A percentile compares a stretch with the other conserved stretches of the same genome.
These are phyloP conservation scores for Hyaloscypha finlandica DNA, from an alignment of 495 filamentous ascomycete genomes.

Conservation along the genomic window DNA sequence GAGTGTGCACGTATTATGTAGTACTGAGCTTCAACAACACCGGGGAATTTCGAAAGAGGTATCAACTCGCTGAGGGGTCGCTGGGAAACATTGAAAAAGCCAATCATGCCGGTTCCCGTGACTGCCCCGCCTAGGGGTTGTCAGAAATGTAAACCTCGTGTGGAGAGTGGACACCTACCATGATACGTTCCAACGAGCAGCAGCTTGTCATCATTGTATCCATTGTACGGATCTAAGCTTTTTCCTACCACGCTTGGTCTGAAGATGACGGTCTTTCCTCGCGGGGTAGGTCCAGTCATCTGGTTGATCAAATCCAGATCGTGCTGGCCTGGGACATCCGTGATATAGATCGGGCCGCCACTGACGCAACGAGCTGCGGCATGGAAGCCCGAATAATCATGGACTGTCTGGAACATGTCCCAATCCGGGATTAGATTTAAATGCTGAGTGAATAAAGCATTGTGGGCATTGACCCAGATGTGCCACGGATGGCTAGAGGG, in stretches of 20 bases:
- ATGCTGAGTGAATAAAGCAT: conserved; percentile 73
- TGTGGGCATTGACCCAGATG: conserved; percentile 91
- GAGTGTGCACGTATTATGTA: conserved; percentile 75
- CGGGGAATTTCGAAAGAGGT: conserved; percentile 69
- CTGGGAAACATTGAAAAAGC: conserved; percentile 77
- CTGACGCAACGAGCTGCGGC: conserved; percentile 87
- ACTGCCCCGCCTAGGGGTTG: conserved; percentile 52
- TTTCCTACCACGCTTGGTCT: conserved; percentile 72
- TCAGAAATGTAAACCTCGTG: conserved; percentile 5
- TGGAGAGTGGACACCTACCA: conserved; percentile 32
- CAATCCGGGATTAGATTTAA: conserved; percentile 73
- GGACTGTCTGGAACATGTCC: conserved; percentile 97
- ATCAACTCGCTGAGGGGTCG: conserved; percentile 63
- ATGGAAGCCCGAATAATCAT: conserved; percentile 78
- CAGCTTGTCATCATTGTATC: conserved; percentile 69
- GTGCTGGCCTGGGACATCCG: conserved; percentile 83
- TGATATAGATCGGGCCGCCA: conserved; percentile 92
- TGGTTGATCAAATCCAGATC: conserved; percentile 70
- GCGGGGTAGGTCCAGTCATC: conserved; percentile 68
- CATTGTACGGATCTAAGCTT: conserved; percentile 69
- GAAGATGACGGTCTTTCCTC: conserved; percentile 73
- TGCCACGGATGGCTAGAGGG: conserved; percentile 86
- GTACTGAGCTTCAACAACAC: conserved; percentile 50
- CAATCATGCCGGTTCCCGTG: conserved; percentile 75
- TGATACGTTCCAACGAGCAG: conserved; percentile 79